Base-by-base conservation (phyloP, 2,329 filamentous ascomycete species). In the Claviceps africana region DNA sequence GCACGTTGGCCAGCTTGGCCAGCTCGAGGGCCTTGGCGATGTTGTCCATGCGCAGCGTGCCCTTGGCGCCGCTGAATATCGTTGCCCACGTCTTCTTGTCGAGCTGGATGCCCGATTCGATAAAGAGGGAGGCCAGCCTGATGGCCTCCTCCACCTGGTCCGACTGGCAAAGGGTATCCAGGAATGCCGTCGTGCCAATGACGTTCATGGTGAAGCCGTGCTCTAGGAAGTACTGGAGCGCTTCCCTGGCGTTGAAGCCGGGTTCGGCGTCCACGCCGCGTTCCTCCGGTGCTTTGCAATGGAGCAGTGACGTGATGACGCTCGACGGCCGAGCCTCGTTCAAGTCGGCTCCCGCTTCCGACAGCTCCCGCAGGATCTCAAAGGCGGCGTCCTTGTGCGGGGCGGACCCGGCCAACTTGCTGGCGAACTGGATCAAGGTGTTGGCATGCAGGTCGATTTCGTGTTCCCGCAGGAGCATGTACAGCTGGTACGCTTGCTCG, bases 31-130 rank as follows among this genome's bases (percentile, higher is more conserved):
- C 61, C 33, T 59, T 59, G 17, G 56, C 52, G n/a, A 88, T 71
- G 28, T 74, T 73, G 3, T 71, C 64, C 4, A 74, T 69, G 55
- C 86, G 74, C 25, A 72, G 65, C 21, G 72, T 71, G 4, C 64
- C 62, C 58, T 88, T 87, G 50, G 86, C 84, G 33, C 84, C 83
- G 54, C 83, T 78, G 43, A 95, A 75, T 35, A 95, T 70, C 30
- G 81, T 81, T 1, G 81, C 73, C 62, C 83, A 87, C 0, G 87
- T 83, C 56, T 80, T 76, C 0, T 68, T 67, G 63, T 94, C 82
- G 0, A 86, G 78, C 51, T 76, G 64, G 17, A 86, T 70, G 3
- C 77, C 76, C 10, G 61, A 62, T 53, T 68, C 65, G 35, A 60
- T 56, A 15, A 69, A 63, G 3, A 69, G 50, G 11, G 66, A 57